Conservation (phyloP, 352 stramenopile species). For the Globisporangium iwayamae region DNA sequence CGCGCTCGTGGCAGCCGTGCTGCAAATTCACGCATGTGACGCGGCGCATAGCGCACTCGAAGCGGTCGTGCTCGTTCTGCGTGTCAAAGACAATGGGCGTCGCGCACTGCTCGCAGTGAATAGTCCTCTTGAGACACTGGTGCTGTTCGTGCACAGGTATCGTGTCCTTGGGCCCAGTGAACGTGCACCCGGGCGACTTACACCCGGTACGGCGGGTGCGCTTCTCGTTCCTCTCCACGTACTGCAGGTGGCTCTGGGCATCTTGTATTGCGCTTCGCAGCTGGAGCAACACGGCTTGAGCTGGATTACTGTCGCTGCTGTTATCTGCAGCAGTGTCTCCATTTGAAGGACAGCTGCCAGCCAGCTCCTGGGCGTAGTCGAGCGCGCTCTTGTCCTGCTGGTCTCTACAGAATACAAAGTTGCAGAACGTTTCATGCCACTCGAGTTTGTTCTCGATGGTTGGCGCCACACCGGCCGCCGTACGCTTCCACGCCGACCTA, state of each 20-base stretch:
- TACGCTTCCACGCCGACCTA: conserved; percentile 18
- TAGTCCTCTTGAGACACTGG: conserved; percentile 43
- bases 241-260: conserved; percentile 43
- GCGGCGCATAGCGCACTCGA: conserved; percentile 30
- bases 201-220: conserved; percentile 44
- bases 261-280: conserved; percentile 34
- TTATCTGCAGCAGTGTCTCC: not conserved
- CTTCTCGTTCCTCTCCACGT: conserved; percentile 45
- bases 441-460: conserved; percentile 31
- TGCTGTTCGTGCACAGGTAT: conserved; percentile 56
- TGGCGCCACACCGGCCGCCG: not conserved
- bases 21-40: conserved; percentile 54
- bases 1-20: conserved; percentile 38
- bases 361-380: conserved; percentile 24
- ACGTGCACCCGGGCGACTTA: conserved; percentile 38
- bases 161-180: conserved; percentile 46
- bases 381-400: conserved; percentile 30
- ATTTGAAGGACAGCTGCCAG: not conserved
- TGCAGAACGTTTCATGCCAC: conserved; percentile 60
- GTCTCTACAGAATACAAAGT: conserved; percentile 33
- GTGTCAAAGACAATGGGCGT: conserved; percentile 33
- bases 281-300: conserved; percentile 26
- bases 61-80: conserved; percentile 27
- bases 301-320: not conserved
- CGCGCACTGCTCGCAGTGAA: conserved; percentile 54